Evolutionary conservation across 2,329 filamentous ascomycete species (phyloP).

Genomic region (Eurotiales sp.): DNA sequence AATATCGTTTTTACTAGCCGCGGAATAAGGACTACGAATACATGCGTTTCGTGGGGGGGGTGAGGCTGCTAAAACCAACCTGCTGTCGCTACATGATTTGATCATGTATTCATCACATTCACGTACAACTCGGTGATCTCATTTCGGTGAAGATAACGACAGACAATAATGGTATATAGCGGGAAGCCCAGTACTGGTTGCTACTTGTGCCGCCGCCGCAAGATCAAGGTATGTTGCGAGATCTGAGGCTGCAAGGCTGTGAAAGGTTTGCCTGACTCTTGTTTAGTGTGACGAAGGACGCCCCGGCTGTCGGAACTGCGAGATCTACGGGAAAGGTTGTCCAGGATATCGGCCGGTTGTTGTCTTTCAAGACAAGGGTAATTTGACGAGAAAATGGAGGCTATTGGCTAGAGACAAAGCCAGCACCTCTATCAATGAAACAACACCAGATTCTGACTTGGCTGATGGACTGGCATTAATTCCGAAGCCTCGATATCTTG

Average conservation of each 20-base stretch:
- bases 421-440: background rate
- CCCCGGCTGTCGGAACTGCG: constrained; percentile 35
- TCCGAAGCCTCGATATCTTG: constrained; percentile 18
- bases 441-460: background rate
- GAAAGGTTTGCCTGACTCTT: too few species aligned
- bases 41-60: too few species aligned
- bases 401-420: background rate
- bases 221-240: constrained; percentile 36
- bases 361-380: constrained; percentile 34
- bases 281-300: constrained; percentile 32
- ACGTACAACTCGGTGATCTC: constrained; percentile 8
- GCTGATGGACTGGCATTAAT: constrained; percentile 1
- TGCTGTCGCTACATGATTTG: background rate
- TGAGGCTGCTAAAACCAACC: too few species aligned
- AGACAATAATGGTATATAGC: constrained; percentile 37
- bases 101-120: constrained; percentile 6
- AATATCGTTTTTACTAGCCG: too few species aligned
- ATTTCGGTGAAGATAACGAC: constrained; percentile 1
- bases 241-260: too few species aligned
- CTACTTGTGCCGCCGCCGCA: constrained; percentile 37
- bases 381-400: constrained; percentile 24
- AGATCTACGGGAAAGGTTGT: constrained; percentile 32
- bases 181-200: constrained; percentile 39
- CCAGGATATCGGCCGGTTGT: constrained; percentile 35
- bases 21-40: too few species aligned